A percentile compares a stretch with the other conserved stretches of the same genome.
phyloP scores from a whole-genome alignment of 768 basidiomycete genomes.

The Glaciozyma martinii region DNA sequence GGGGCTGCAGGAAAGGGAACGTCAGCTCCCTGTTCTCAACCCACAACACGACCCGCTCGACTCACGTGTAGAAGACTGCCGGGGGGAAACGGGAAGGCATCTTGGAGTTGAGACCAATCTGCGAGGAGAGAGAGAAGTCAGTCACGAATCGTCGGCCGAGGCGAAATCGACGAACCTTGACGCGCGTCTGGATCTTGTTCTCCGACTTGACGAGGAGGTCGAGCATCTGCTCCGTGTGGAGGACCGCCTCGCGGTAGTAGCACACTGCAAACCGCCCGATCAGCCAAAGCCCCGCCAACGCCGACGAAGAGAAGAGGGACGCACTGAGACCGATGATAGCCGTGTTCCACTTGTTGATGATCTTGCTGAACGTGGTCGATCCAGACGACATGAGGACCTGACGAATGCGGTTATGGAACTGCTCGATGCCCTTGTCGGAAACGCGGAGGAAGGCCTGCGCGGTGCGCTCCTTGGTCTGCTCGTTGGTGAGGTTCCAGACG shows the following conservation, averaged over 20 bases:
- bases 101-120: conserved; percentile 31
- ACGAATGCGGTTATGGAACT: conserved; percentile 45
- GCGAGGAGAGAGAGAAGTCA: not conserved
- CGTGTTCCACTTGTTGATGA: conserved; percentile 83
- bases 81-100: conserved; percentile 99
- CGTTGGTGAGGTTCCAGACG: conserved; percentile 77
- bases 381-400: conserved; percentile 94
- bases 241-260: conserved; percentile 34
- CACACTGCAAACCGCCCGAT: conserved; percentile 52
- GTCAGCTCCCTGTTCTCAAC: not conserved
- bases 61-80: conserved; percentile 14
- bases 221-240: conserved; percentile 80
- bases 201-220: conserved; percentile 96
- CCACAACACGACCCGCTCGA: not conserved
- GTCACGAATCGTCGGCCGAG: not conserved
- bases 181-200: conserved; percentile 94
- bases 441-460: conserved; percentile 97
- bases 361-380: conserved; percentile 96
- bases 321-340: conserved; percentile 62
- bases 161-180: conserved; percentile 57
- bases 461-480: conserved; percentile 93
- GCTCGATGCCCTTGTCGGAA: conserved; percentile 68
- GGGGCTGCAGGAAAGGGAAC: conserved; percentile 55
- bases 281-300: no score
- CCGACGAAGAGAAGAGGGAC: not conserved